phyloP scores from a whole-genome alignment of 768 basidiomycete genomes.

The Termitomyces eurrhizus region DNA sequence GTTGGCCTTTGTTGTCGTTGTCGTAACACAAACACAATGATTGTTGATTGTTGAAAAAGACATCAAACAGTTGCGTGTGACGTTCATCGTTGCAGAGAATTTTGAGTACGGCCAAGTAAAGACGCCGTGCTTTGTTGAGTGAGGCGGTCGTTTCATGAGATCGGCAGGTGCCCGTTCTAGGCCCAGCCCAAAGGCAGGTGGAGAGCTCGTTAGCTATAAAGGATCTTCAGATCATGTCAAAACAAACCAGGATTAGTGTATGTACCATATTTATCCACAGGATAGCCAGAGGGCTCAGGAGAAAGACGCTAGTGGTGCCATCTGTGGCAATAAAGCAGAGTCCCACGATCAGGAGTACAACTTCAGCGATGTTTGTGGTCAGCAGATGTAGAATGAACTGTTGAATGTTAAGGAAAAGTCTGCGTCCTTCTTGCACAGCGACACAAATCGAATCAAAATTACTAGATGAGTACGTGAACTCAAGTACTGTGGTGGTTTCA shows the following conservation, averaged over 20 bases:
- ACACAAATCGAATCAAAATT: slow-evolving; percentile 61
- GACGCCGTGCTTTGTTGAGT: too few species aligned
- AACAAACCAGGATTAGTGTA: neutral
- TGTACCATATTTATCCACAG: slow-evolving; percentile 47
- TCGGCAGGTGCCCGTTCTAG: too few species aligned
- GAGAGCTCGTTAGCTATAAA: slow-evolving; percentile 35
- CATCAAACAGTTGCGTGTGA: too few species aligned
- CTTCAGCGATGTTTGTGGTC: slow-evolving; percentile 51
- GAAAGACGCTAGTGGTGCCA: too few species aligned
- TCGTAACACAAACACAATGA: slow-evolving; percentile 21
- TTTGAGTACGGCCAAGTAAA: too few species aligned
- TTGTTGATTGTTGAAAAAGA: too few species aligned
- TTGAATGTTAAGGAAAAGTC: slow-evolving; percentile 54
- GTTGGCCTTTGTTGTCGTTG: slow-evolving; percentile 30
- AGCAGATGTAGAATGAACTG: slow-evolving; percentile 54
- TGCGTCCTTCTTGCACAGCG: slow-evolving; percentile 53
- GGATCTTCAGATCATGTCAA: neutral
- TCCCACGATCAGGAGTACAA: slow-evolving; percentile 50
- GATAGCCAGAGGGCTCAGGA: too few species aligned
- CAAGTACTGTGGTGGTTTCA: too few species aligned
- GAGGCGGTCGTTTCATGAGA: too few species aligned
- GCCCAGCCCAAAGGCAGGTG: slow-evolving; percentile 57
- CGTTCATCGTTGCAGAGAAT: too few species aligned
- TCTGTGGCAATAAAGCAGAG: slow-evolving; percentile 50
- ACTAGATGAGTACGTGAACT: slow-evolving; percentile 13